Percentiles rank a stretch among this genome's conserved stretches.
Conservation (phyloP, 1,139 yeast genomes). For the Lodderomyces beijingensis region DNA sequence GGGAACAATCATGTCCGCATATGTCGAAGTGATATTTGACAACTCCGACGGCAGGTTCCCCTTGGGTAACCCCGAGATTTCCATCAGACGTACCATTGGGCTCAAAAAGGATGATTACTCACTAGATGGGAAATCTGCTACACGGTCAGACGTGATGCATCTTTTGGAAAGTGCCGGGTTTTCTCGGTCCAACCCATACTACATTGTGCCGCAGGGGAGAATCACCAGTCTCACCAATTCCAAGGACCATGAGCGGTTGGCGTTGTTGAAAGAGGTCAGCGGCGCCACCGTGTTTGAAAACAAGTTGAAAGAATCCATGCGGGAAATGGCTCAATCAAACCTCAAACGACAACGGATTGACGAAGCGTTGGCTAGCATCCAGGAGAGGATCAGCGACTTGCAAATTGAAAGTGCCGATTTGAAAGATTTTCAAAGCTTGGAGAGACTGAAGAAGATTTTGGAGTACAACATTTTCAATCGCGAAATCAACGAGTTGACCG, state of each 20-base stretch:
- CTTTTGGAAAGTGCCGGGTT: constrained; percentile 90
- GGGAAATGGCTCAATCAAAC: constrained; percentile 71
- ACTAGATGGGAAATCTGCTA: constrained; percentile 71
- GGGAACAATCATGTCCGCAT: constrained; percentile 89
- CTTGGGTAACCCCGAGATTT: constrained; percentile 60
- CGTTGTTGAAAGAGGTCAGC: constrained; percentile 83
- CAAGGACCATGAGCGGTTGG: constrained; percentile 74
- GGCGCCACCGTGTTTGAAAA: constrained; percentile 92
- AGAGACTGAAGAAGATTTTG: constrained; percentile 62
- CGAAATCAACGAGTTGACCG: constrained; percentile 60
- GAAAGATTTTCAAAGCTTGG: constrained; percentile 62
- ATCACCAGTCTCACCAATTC: constrained; percentile 85
- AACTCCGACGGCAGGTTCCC: constrained; percentile 77
- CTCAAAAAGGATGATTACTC: constrained; percentile 88
- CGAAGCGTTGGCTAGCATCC: constrained; percentile 66
- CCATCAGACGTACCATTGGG: constrained; percentile 85
- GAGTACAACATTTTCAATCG: constrained; percentile 78
- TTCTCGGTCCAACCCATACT: constrained; percentile 86
- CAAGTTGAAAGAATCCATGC: constrained; percentile 71
- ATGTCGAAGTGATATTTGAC: constrained; percentile 85
- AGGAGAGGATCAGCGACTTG: constrained; percentile 69
- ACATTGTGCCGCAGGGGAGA: constrained; percentile 95
- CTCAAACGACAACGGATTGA: constrained; percentile 70
- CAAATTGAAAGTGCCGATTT: constrained; percentile 79
- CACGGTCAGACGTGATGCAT: constrained; percentile 78